Evolutionary conservation across 345 rosid species (phyloP).

Genomic region (Hibiscus tridactylites): DNA sequence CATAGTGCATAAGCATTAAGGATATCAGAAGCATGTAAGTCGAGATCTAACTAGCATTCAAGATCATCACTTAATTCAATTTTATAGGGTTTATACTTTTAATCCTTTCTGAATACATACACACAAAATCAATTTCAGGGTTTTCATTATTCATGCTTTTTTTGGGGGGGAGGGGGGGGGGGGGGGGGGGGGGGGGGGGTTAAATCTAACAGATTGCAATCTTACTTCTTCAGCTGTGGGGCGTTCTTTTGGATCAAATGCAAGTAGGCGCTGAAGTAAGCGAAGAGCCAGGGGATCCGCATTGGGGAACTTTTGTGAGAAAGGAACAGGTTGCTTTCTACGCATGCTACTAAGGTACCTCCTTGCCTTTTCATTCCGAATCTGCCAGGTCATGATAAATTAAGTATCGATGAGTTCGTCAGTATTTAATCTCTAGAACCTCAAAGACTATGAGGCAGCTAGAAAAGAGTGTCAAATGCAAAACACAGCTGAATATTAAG

Average conservation of each 20-base stretch:
- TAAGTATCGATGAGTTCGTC: background rate
- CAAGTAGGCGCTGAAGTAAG: conserved; percentile 67
- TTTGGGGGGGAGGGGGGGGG: background rate
- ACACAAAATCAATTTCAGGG: background rate
- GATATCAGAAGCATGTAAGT: conserved; percentile 6
- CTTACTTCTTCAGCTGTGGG: conserved; percentile 67
- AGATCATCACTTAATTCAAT: background rate
- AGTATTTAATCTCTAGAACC: background rate
- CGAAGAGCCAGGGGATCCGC: conserved; percentile 77
- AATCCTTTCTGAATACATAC: background rate
- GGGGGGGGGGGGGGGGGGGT: background rate
- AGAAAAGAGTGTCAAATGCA: background rate
- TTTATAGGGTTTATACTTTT: background rate
- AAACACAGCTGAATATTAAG: background rate
- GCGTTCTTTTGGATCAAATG: conserved; percentile 99
- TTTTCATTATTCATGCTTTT: background rate
- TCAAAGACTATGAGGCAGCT: background rate
- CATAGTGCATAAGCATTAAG: conserved; percentile 4
- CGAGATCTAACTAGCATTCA: background rate
- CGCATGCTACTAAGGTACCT: conserved; percentile 94
- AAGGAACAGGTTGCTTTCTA: conserved; percentile 72
- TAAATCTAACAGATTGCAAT: background rate
- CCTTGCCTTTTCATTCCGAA: conserved; percentile 93
- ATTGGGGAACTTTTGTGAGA: conserved; percentile 74
- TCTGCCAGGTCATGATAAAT: conserved; percentile 37